Conservation (phyloP, 768 basidiomycete species). For the Austroboletus eburneus region DNA sequence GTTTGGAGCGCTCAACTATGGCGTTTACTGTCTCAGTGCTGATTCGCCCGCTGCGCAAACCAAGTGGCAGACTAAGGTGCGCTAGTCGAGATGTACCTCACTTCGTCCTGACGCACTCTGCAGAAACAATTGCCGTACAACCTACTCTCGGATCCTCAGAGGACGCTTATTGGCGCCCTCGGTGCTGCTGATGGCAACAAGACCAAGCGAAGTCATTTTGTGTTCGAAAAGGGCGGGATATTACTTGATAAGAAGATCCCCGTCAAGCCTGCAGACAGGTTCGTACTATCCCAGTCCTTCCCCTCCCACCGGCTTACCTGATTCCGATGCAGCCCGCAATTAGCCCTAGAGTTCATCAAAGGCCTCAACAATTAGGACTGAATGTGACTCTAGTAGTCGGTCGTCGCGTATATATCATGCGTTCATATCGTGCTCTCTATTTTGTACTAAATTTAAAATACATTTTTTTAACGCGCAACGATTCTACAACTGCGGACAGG, state of each 20-base stretch:
- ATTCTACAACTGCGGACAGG: too few species aligned
- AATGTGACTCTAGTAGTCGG: background rate
- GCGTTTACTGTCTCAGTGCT: constrained; percentile 80
- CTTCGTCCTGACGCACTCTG: constrained; percentile 1
- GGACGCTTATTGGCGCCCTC: constrained; percentile 70
- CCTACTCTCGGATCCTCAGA: constrained; percentile 86
- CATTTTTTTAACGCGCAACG: too few species aligned
- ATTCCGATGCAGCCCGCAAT: constrained; percentile 45
- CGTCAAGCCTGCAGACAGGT: constrained; percentile 87
- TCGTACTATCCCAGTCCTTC: background rate
- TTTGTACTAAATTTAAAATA: too few species aligned
- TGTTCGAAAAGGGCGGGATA: constrained; percentile 90
- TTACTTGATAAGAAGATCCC: constrained; percentile 80
- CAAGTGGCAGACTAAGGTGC: constrained; percentile 85
- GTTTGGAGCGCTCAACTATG: constrained; percentile 59
- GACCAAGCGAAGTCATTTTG: constrained; percentile 90
- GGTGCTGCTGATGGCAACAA: constrained; percentile 78
- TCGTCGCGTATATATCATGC: background rate
- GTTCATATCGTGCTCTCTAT: background rate
- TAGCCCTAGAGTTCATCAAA: constrained; percentile 71
- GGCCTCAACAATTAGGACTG: constrained; percentile 8
- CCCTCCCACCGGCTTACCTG: background rate
- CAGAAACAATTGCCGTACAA: constrained; percentile 85
- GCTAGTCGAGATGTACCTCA: constrained; percentile 7
- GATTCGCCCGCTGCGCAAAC: constrained; percentile 70